These are phyloP conservation scores for Kwoniella bestiolae DNA, from an alignment of 768 basidiomycete genomes.

Conservation along the genomic window DNA sequence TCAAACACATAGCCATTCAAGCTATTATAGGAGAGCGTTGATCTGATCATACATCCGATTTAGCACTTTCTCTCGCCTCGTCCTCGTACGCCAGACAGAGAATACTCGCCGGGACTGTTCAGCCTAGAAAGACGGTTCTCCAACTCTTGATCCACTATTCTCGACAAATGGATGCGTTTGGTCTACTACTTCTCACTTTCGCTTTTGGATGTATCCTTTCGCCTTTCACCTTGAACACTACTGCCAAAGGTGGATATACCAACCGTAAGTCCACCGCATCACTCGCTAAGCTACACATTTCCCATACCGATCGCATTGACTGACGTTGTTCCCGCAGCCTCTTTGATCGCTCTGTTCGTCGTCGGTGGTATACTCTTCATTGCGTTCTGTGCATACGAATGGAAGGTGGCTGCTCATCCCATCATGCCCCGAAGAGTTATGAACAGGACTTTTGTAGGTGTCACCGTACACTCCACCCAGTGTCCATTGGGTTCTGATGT, in stretches of 20 bases:
- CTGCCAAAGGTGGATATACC: conserved; percentile 38
- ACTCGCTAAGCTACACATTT: neutral
- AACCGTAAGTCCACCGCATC: conserved; percentile 36
- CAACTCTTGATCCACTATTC: conserved; percentile 32
- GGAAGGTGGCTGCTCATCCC: conserved; percentile 55
- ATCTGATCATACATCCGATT: neutral
- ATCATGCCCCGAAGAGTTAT: conserved; percentile 57
- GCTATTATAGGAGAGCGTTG: neutral
- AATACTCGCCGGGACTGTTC: conserved; percentile 12
- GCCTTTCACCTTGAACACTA: conserved; percentile 49
- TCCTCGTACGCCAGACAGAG: conserved; percentile 38
- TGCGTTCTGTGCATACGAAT: conserved; percentile 56
- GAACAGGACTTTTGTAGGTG: conserved; percentile 57
- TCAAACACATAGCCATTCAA: neutral
- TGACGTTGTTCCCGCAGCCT: conserved; percentile 29
- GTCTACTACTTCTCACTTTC: conserved; percentile 49
- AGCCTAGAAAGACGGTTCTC: conserved; percentile 7
- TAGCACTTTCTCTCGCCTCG: conserved; percentile 39
- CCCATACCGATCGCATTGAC: neutral
- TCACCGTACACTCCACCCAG: too few species aligned
- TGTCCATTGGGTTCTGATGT: neutral
- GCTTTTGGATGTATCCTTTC: conserved; percentile 44
- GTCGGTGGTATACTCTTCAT: conserved; percentile 61
- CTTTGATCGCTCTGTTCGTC: conserved; percentile 61
- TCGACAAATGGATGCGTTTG: conserved; percentile 43